These are phyloP conservation scores for Albugo laibachii DNA, from an alignment of 352 stramenopile genomes.

Conservation along the genomic window DNA sequence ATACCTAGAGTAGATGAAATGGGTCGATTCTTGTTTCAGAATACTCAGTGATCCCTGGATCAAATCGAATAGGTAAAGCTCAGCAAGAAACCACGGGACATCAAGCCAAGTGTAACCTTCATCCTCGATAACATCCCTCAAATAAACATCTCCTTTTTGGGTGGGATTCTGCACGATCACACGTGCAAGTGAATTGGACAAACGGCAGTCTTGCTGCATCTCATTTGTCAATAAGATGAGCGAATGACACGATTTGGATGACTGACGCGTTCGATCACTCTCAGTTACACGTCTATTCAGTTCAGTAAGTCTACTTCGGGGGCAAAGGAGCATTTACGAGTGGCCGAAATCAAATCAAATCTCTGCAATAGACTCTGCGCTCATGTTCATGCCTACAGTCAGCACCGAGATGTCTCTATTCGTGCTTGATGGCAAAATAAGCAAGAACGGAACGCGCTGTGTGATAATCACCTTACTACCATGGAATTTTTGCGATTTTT, in stretches of 20 bases:
- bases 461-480: conserved; percentile 36
- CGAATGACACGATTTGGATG: conserved; percentile 11
- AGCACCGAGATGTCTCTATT: too few relatives aligned
- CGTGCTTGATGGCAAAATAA: conserved; percentile 2
- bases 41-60: conserved; percentile 33
- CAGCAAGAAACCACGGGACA: conserved; percentile 46
- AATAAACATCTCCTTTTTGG: conserved; percentile 20
- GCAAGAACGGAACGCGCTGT: conserved; percentile 28
- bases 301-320: too few relatives aligned
- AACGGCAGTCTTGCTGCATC: conserved; percentile 16
- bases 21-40: conserved; percentile 37
- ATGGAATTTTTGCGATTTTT: conserved; percentile 82
- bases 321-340: too few relatives aligned
- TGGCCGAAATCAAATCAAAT: too few relatives aligned
- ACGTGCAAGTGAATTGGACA: conserved; percentile 26
- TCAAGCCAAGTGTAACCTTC: conserved; percentile 47
- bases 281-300: too few relatives aligned
- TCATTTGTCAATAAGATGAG: conserved; percentile 23
- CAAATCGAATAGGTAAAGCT: conserved; percentile 60
- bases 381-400: too few relatives aligned
- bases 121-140: conserved; percentile 17
- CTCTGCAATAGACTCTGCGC: too few relatives aligned
- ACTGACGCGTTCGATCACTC: conserved; percentile 7
- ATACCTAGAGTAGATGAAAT: conserved; percentile 25
- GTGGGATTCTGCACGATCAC: conserved; percentile 14